Evolutionary conservation across 2,329 filamentous ascomycete species (phyloP).

Genomic region (Thielaviopsis populi): DNA sequence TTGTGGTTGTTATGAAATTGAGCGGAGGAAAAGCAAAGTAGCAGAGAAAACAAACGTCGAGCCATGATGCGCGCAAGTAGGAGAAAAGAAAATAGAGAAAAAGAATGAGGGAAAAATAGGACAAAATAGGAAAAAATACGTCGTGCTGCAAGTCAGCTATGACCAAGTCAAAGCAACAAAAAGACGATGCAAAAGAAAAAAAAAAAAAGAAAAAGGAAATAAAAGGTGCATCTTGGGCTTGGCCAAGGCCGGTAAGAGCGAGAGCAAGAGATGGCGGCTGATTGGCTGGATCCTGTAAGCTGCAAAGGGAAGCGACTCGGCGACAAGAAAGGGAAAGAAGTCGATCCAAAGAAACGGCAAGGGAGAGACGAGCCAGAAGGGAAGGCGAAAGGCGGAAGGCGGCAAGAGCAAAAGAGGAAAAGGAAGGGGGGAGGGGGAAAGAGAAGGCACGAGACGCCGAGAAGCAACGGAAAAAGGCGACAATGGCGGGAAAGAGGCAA

Average conservation of each 20-base stretch:
- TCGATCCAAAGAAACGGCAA: neutral
- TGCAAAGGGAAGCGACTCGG: neutral
- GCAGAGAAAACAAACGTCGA: neutral
- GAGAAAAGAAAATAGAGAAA: neutral
- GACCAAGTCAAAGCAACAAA: slow-evolving; percentile 4
- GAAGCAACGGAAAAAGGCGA: neutral
- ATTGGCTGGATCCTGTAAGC: neutral
- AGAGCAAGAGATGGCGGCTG: neutral
- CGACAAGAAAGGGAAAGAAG: neutral
- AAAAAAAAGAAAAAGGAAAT: neutral
- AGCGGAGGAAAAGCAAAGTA: neutral
- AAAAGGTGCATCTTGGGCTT: neutral
- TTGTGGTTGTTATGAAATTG: neutral
- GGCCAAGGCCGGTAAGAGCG: neutral
- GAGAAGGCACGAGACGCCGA: neutral
- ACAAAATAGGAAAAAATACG: neutral
- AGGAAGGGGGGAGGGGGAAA: neutral
- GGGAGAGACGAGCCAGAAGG: neutral
- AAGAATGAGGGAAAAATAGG: neutral
- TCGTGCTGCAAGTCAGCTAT: slow-evolving; percentile 1
- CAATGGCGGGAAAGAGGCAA: neutral
- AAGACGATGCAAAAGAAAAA: neutral
- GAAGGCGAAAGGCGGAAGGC: neutral
- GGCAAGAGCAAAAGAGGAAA: no score
- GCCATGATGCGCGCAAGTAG: neutral